Percentiles rank a stretch among this genome's conserved stretches.
These are phyloP conservation scores for Boletus coccyginus DNA, from an alignment of 768 basidiomycete genomes.

Conservation along the genomic window DNA sequence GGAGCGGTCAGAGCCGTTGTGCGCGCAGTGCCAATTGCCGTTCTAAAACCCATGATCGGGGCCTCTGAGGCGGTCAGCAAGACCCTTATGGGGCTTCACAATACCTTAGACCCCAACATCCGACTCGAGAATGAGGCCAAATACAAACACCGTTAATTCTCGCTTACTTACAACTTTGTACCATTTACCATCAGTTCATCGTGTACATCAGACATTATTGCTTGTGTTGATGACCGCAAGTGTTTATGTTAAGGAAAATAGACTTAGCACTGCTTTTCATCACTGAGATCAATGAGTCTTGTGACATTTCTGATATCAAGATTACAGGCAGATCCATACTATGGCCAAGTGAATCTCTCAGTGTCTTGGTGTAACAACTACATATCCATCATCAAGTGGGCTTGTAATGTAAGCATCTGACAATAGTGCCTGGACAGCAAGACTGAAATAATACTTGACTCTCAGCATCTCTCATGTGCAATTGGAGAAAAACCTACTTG, in stretches of 20 bases:
- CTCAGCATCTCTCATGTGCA: not conserved
- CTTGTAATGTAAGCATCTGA: constrained; percentile 31
- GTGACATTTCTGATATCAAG: not conserved
- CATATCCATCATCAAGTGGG: constrained; percentile 28
- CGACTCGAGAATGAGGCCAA: constrained; percentile 87
- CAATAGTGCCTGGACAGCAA: constrained; percentile 19
- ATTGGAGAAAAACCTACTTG: constrained; percentile 11
- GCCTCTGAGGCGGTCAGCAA: constrained; percentile 96
- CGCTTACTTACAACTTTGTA: constrained; percentile 18
- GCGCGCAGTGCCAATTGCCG: constrained; percentile 95
- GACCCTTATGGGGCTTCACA: constrained; percentile 90
- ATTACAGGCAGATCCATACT: not conserved
- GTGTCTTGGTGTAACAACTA: constrained; percentile 28
- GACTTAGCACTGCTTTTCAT: not conserved
- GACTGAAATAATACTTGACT: constrained; percentile 1
- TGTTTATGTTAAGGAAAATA: not conserved
- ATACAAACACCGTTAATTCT: constrained; percentile 74
- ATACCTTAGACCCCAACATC: constrained; percentile 84
- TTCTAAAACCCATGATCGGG: constrained; percentile 97
- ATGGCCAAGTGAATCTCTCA: constrained; percentile 2
- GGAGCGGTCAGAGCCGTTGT: constrained; percentile 93
- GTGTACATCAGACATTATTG: constrained; percentile 10
- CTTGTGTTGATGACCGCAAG: not conserved
- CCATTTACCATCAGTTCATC: constrained; percentile 15
- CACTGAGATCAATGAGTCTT: not conserved